A percentile compares a stretch with the other conserved stretches of the same genome.
Evolutionary conservation across 345 rosid genomes (phyloP).

Genomic region (Salix brachista): DNA sequence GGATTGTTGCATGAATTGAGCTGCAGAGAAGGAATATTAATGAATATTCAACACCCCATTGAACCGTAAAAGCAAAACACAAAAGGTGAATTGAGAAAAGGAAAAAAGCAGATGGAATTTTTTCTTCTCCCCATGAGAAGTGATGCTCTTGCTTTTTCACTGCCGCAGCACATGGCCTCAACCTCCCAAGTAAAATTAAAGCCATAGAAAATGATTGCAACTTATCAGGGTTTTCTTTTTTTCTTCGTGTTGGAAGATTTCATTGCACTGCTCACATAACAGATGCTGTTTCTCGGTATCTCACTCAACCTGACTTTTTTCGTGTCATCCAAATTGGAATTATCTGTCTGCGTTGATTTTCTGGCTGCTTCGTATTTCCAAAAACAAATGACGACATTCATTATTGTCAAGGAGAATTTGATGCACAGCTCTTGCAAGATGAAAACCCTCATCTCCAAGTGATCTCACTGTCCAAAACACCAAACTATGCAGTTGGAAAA

Average conservation of each 20-base stretch:
- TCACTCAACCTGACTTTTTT: neutral
- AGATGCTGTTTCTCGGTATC: neutral
- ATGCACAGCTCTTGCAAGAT: neutral
- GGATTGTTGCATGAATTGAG: neutral
- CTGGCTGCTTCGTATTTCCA: neutral
- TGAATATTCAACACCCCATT: constrained; percentile 2
- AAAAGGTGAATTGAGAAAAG: constrained; percentile 7
- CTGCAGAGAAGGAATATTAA: neutral
- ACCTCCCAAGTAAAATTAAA: constrained; percentile 19
- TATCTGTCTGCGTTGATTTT: neutral
- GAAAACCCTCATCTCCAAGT: neutral
- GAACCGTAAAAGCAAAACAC: constrained; percentile 18
- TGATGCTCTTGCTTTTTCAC: constrained; percentile 32
- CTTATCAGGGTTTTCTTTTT: neutral
- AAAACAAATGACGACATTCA: neutral
- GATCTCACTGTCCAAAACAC: neutral
- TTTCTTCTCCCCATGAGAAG: constrained; percentile 22
- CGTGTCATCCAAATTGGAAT: neutral
- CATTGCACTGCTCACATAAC: neutral
- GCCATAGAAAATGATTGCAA: constrained; percentile 1
- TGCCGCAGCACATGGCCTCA: constrained; percentile 54
- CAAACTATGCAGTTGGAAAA: neutral
- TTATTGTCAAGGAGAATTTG: neutral
- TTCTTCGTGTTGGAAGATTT: neutral
- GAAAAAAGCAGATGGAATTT: constrained; percentile 21